Evolutionary conservation across 345 rosid species (phyloP), one percentile per base, ranked within the genome.

Genomic region (Camelina hispida): DNA sequence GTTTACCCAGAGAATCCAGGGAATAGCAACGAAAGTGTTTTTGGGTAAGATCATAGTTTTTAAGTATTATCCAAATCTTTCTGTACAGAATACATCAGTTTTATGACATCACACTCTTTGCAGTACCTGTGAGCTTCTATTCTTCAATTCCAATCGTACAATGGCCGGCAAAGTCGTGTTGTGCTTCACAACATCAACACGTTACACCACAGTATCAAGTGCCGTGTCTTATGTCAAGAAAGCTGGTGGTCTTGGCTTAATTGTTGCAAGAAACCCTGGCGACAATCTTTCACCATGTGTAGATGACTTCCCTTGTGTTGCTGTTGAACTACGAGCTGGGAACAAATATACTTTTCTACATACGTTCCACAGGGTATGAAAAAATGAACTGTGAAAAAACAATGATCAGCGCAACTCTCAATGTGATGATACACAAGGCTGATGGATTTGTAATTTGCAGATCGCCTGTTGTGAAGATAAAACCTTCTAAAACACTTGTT

Each of bases 191-290:
- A 35, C 81, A 17, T 43, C 74, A 61, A 18, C 34, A 18, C 40
- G 56, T 22, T 38, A 44, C 20, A 18, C 71, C 5, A 14, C 73
- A 10, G 80, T 76, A 25, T 14, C 66, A 30, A 62, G 35, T 0
- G 84, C 83, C 52, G 84, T 56, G 4, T 7, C 48, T 4, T 8
- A 50, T 66, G 86, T 79, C 20, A 76, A 69, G 68, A 18, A n/a
- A 56, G 83, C 81, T 0, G 86, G 86, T 46, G 86, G 84, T 75
- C 81, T 83, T 20, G 86, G 84, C 1, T 47, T 83, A 37, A 79
- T 83, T 20, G 52, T 78, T 1, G 81, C 84, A 25, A 81, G 59
- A 72, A 42, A 62, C 34, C 76, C 81, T 2, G 62, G 84, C 6
- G 0, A 69, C 32, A 16, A 11, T 62, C 47, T 75, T 1, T 16